These are phyloP conservation scores for Xylaria sp. DNA, from an alignment of 2,329 filamentous ascomycete genomes.

Conservation along the genomic window DNA sequence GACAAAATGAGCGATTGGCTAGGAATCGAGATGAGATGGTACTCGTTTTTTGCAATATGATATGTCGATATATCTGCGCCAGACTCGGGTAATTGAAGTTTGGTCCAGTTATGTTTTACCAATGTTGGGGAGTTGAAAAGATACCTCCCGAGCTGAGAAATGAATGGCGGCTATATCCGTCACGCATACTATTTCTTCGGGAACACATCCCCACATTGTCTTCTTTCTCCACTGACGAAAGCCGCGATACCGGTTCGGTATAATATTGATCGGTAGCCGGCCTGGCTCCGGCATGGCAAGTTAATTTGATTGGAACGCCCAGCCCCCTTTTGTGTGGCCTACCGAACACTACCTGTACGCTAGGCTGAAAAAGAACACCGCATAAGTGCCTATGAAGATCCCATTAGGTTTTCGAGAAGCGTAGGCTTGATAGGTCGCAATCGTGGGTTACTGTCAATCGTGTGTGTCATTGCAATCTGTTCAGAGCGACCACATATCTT, in stretches of 20 bases:
- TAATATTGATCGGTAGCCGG: constrained; percentile 19
- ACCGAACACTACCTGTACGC: too few species aligned
- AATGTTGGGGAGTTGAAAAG: too few species aligned
- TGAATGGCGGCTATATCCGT: constrained; percentile 19
- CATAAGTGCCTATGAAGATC: too few species aligned
- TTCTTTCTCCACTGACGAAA: not conserved
- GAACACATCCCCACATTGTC: not conserved
- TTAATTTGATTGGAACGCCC: not conserved
- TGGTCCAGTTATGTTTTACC: too few species aligned
- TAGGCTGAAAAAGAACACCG: too few species aligned
- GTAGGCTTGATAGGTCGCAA: too few species aligned
- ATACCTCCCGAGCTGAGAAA: not conserved
- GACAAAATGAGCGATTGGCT: not conserved
- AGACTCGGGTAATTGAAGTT: too few species aligned
- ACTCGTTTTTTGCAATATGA: not conserved
- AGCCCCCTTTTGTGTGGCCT: too few species aligned
- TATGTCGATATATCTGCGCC: not conserved
- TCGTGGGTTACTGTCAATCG: too few species aligned
- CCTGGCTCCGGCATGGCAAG: not conserved
- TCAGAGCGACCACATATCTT: too few species aligned
- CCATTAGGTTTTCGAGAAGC: too few species aligned
- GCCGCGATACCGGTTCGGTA: constrained; percentile 9
- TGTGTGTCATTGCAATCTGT: too few species aligned
- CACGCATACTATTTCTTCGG: not conserved
- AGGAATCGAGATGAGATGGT: not conserved